These are phyloP conservation scores for Calonectria fujianensis DNA, from an alignment of 2,329 filamentous ascomycete species.

Conservation along the genomic window DNA sequence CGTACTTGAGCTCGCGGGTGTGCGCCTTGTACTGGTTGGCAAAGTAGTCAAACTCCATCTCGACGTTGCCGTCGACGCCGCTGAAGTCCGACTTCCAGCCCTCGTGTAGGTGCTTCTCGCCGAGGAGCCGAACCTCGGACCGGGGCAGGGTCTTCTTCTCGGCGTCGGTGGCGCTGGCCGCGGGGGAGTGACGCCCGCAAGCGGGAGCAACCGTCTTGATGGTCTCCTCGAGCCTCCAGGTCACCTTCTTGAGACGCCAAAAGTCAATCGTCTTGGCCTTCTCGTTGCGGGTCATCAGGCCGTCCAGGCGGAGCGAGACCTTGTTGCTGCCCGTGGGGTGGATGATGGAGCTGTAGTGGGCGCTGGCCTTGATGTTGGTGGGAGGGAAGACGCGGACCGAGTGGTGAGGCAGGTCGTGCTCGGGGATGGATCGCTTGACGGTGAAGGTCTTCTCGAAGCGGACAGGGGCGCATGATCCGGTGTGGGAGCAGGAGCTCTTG, in stretches of 20 bases:
- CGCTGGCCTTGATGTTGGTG: constrained; percentile 91
- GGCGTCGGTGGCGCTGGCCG: constrained; percentile 64
- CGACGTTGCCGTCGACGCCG: constrained; percentile 75
- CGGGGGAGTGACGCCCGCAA: constrained; percentile 82
- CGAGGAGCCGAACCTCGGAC: constrained; percentile 85
- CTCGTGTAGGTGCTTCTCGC: constrained; percentile 85
- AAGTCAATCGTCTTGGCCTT: constrained; percentile 82
- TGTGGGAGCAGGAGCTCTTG: constrained; percentile 68
- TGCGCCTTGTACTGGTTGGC: constrained; percentile 63
- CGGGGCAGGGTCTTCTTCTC: constrained; percentile 80
- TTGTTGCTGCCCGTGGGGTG: constrained; percentile 90
- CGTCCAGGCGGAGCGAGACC: constrained; percentile 87
- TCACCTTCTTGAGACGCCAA: constrained; percentile 93
- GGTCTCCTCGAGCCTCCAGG: constrained; percentile 94
- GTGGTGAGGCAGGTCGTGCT: constrained; percentile 87
- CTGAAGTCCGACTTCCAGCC: constrained; percentile 89
- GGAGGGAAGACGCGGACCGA: constrained; percentile 96
- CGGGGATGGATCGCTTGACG: constrained; percentile 84
- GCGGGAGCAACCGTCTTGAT: constrained; percentile 86
- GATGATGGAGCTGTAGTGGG: constrained; percentile 87
- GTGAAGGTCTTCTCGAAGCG: constrained; percentile 81
- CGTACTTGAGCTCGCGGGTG: constrained; percentile 75
- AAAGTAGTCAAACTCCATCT: constrained; percentile 85
- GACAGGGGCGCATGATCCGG: constrained; percentile 68
- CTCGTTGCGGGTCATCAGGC: constrained; percentile 83